phyloP scores from a whole-genome alignment of 2,329 filamentous ascomycete genomes.

The Pseudomassariella vexata region DNA sequence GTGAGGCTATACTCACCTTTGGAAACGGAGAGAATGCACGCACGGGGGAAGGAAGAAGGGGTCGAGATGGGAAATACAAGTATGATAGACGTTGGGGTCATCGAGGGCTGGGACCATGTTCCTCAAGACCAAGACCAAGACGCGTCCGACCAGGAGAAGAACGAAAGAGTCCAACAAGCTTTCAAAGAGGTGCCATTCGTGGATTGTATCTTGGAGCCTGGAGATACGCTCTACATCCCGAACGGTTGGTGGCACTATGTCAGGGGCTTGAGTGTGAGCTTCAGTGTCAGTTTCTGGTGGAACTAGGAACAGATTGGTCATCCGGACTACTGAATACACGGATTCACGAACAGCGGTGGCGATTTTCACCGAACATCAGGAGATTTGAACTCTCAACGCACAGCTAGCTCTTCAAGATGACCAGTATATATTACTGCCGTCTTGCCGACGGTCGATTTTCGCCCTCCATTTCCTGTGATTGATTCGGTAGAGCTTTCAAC shows the following conservation, averaged over 20 bases:
- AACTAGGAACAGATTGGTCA: conserved; percentile 46
- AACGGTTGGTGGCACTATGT: conserved; percentile 99
- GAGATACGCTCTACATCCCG: conserved; percentile 84
- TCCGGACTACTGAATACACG: too few species aligned
- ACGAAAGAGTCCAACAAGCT: conserved; percentile 17
- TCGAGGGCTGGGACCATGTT: conserved; percentile 53
- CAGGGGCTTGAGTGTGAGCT: conserved; percentile 74
- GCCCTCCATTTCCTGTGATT: too few species aligned
- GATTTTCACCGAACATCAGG: too few species aligned
- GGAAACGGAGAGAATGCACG: conserved; percentile 52
- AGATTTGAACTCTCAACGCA: too few species aligned
- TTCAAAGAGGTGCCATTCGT: conserved; percentile 60
- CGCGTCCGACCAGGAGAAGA: conserved; percentile 8
- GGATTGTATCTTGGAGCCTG: conserved; percentile 74
- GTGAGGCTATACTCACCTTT: conserved; percentile 76
- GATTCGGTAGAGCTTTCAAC: too few species aligned
- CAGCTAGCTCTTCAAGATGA: too few species aligned
- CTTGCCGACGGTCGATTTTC: too few species aligned
- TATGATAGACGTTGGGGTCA: conserved; percentile 64
- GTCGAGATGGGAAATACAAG: conserved; percentile 95
- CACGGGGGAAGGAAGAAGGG: conserved; percentile 58
- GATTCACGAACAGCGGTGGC: too few species aligned
- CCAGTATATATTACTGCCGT: too few species aligned
- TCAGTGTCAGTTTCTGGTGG: conserved; percentile 98
- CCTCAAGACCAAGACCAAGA: conserved; percentile 1